Evolutionary conservation across 2,329 filamentous ascomycete genomes (phyloP).

Genomic region (Colletotrichum coccodes): DNA sequence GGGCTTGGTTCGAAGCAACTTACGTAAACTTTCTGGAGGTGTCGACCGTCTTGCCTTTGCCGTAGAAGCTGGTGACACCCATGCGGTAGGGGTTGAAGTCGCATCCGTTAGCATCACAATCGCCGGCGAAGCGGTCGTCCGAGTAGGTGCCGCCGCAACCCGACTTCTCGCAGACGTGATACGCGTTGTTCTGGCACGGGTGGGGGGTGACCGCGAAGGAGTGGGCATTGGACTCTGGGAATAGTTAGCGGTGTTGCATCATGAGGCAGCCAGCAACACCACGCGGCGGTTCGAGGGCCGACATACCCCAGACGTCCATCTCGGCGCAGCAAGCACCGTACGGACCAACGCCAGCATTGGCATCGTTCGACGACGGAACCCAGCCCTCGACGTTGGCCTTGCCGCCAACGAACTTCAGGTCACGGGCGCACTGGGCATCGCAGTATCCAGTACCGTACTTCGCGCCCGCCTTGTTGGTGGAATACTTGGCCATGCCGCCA

Average conservation of each 20-base stretch:
- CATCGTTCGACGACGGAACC: slow-evolving; percentile 59
- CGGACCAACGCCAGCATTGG: slow-evolving; percentile 58
- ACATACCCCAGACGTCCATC: slow-evolving; percentile 69
- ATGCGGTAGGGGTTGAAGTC: slow-evolving; percentile 73
- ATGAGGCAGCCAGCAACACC: background rate
- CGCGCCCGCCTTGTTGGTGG: slow-evolving; percentile 55
- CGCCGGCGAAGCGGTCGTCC: slow-evolving; percentile 61
- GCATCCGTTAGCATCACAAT: slow-evolving; percentile 74
- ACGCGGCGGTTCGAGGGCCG: background rate
- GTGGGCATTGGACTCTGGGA: slow-evolving; percentile 61
- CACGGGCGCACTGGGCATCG: slow-evolving; percentile 56
- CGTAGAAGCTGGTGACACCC: slow-evolving; percentile 69
- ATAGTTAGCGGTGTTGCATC: background rate
- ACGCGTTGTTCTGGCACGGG: slow-evolving; percentile 57
- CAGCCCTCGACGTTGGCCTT: slow-evolving; percentile 55
- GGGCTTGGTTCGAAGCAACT: too few relatives aligned
- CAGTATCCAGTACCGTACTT: slow-evolving; percentile 67
- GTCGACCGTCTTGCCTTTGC: slow-evolving; percentile 65
- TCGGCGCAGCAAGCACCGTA: slow-evolving; percentile 66
- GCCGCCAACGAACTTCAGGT: slow-evolving; percentile 61
- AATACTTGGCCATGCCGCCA: slow-evolving; percentile 57
- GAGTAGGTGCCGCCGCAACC: slow-evolving; percentile 60
- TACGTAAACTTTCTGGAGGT: slow-evolving; percentile 63
- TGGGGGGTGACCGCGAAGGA: slow-evolving; percentile 67
- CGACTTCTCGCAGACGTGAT: slow-evolving; percentile 45